Conservation (phyloP, 495 filamentous ascomycete species). For the Neurospora africana region DNA sequence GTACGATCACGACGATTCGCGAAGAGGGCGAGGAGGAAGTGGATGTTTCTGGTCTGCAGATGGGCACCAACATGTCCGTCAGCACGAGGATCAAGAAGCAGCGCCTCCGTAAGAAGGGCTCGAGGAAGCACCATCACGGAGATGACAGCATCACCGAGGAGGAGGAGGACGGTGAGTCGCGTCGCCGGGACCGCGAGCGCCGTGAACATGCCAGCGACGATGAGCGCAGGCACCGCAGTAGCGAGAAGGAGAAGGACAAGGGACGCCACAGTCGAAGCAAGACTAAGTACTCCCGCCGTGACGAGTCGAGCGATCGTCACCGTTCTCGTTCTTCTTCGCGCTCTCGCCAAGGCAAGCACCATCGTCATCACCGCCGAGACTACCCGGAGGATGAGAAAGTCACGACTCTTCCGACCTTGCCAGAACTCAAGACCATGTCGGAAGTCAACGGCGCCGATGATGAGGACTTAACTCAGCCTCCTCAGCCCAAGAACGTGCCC, state of each 20-base stretch:
- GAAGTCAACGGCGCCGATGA: slow-evolving; percentile 32
- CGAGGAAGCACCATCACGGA: slow-evolving; percentile 20
- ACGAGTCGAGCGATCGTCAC: slow-evolving; percentile 16
- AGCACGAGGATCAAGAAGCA: slow-evolving; percentile 41
- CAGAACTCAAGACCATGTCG: slow-evolving; percentile 10
- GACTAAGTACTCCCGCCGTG: slow-evolving; percentile 22
- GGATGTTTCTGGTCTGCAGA: slow-evolving; percentile 1
- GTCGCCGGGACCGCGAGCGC: slow-evolving; percentile 16
- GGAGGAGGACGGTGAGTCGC: slow-evolving; percentile 6
- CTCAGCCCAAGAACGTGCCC: slow-evolving; percentile 17
- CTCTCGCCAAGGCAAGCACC: slow-evolving; percentile 14
- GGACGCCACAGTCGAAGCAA: slow-evolving; percentile 20
- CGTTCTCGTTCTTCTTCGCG: slow-evolving; percentile 9
- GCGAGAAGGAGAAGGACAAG: slow-evolving; percentile 6
- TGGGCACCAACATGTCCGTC: slow-evolving; percentile 28
- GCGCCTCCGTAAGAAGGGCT: slow-evolving; percentile 31
- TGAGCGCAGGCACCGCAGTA: slow-evolving; percentile 9
- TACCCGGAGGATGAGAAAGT: slow-evolving; percentile 12
- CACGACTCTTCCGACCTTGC: background rate
- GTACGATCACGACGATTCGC: slow-evolving; percentile 7
- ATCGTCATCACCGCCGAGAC: slow-evolving; percentile 21
- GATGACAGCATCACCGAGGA: slow-evolving; percentile 2
- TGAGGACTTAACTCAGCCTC: slow-evolving; percentile 27
- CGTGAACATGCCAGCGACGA: slow-evolving; percentile 5
- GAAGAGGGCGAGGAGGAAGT: slow-evolving; percentile 10